A percentile compares a stretch with the other conserved stretches of the same genome.
These are phyloP conservation scores for Chenopodium quinoa DNA, from an alignment of 148 eudicot species.

Conservation along the genomic window DNA sequence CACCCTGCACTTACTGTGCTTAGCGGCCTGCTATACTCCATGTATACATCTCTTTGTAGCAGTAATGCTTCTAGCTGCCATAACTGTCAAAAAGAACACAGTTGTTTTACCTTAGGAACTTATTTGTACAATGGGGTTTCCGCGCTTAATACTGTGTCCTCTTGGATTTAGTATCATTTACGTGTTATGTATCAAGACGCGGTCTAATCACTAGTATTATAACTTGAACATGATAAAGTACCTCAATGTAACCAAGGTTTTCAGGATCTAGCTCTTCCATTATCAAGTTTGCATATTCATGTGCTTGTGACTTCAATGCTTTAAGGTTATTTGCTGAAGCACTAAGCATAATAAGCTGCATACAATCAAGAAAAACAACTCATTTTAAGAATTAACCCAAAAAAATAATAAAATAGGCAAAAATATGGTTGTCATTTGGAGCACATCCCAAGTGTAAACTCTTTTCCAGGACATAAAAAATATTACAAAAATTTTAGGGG, in stretches of 20 bases:
- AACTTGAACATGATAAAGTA: conserved; percentile 9
- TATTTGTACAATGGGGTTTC: too few relatives aligned
- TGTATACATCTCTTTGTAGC: conserved; percentile 79
- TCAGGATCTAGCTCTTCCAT: conserved; percentile 99
- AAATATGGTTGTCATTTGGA: background rate
- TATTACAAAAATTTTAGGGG: too few relatives aligned
- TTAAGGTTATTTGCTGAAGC: conserved; percentile 86
- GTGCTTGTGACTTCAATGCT: conserved; percentile 71
- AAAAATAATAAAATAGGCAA: background rate
- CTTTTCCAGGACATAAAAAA: too few relatives aligned
- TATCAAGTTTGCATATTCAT: conserved; percentile 82
- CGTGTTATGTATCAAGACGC: background rate
- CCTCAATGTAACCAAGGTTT: conserved; percentile 90
- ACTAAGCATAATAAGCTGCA: conserved; percentile 89
- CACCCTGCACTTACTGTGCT: conserved; percentile 65
- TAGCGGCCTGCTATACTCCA: conserved; percentile 82
- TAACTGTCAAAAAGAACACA: conserved; percentile 43
- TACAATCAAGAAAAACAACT: background rate
- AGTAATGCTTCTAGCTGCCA: conserved; percentile 92
- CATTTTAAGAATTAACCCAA: background rate
- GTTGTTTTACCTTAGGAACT: background rate
- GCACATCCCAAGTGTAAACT: too few relatives aligned
- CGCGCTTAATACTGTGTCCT: too few relatives aligned
- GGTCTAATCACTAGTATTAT: background rate
- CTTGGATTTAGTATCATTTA: too few relatives aligned